phyloP scores from a whole-genome alignment of 805 yeast species.

The Pachysolen tannophilus region DNA sequence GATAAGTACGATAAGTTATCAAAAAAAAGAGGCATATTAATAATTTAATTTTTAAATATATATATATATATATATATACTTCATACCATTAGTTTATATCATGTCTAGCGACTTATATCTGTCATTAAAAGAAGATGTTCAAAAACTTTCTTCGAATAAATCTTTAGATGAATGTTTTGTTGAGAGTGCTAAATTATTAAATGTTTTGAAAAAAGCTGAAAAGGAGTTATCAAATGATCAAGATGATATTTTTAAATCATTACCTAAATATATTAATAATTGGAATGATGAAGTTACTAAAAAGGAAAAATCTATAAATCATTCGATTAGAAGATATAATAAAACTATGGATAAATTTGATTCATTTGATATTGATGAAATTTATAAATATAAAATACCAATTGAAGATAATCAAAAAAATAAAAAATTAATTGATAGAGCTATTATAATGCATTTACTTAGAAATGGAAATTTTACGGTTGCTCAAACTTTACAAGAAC shows the following conservation, averaged over 20 bases:
- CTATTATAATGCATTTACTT: constrained; percentile 23
- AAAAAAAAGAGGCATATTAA: too few relatives aligned
- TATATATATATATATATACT: too few relatives aligned
- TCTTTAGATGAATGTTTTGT: constrained; percentile 21
- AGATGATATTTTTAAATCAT: neutral
- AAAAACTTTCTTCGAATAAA: constrained; percentile 18
- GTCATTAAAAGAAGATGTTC: constrained; percentile 22
- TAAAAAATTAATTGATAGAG: constrained; percentile 16
- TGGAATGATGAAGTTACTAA: constrained; percentile 23
- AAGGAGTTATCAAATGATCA: constrained; percentile 13
- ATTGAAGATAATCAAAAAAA: constrained; percentile 18
- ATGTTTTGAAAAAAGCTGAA: constrained; percentile 16
- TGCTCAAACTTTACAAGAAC: constrained; percentile 17
- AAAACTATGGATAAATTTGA: constrained; percentile 20
- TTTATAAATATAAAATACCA: constrained; percentile 18
- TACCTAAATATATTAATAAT: constrained; percentile 2
- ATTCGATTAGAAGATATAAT: constrained; percentile 18
- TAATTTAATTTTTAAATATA: too few relatives aligned
- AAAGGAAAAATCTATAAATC: constrained; percentile 19
- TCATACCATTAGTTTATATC: too few relatives aligned
- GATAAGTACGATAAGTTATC: too few relatives aligned
- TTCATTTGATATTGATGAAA: constrained; percentile 15
- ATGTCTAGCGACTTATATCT: too few relatives aligned
- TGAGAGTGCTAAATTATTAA: constrained; percentile 21
- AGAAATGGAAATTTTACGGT: constrained; percentile 22